Conservation (phyloP, 2,329 filamentous ascomycete genomes). For the Orbilia javanica region DNA sequence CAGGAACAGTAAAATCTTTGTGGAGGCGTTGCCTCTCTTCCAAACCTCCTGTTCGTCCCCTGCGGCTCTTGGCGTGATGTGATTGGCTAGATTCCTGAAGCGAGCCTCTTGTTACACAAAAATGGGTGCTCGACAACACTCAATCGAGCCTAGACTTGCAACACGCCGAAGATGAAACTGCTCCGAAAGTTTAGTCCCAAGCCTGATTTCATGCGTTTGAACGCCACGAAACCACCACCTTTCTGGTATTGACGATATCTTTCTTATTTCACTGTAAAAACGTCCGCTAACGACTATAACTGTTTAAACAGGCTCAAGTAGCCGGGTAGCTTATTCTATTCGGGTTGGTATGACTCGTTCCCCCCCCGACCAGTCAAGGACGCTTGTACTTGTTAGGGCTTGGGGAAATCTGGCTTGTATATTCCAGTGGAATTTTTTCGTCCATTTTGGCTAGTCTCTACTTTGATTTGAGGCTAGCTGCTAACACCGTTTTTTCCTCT, state of each 20-base stretch:
- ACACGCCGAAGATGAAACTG: constrained; percentile 1
- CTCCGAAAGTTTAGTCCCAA: constrained; percentile 11
- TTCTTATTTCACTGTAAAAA: neutral
- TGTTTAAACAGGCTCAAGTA: neutral
- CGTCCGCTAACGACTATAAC: neutral
- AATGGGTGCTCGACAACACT: neutral
- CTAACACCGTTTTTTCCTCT: neutral
- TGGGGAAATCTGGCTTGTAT: neutral
- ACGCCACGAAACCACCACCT: constrained; percentile 5
- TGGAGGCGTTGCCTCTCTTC: neutral
- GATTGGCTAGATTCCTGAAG: neutral
- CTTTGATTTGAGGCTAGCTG: too few species aligned
- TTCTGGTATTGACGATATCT: neutral
- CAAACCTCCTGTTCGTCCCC: neutral
- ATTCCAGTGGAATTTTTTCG: neutral
- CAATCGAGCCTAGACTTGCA: constrained; percentile 5
- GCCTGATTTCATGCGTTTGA: neutral
- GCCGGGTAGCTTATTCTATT: neutral
- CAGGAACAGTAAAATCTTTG: constrained; percentile 5
- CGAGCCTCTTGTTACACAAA: constrained; percentile 7
- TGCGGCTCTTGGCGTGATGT: constrained; percentile 1
- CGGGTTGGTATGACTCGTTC: neutral
- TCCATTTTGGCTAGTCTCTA: neutral
- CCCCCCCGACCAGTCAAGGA: neutral
- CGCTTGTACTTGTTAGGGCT: neutral